Conservation (phyloP, 164 flowering plant genomes). For the Vitis labrusca region DNA sequence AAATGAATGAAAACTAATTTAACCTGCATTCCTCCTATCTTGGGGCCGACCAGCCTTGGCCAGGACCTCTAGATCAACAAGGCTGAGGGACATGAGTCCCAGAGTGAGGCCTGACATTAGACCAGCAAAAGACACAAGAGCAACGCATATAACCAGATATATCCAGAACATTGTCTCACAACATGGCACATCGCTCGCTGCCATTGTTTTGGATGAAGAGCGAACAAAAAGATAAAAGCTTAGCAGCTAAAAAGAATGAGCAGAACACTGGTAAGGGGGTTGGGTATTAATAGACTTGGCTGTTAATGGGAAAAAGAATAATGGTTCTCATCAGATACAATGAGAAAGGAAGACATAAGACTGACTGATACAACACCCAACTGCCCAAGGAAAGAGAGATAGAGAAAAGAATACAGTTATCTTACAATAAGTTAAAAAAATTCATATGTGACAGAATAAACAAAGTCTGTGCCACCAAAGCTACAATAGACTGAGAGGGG, state of each 20-base stretch:
- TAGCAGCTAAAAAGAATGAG: neutral
- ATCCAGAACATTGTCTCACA: slow-evolving; percentile 29
- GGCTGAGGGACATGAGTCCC: slow-evolving; percentile 39
- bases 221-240: too few relatives aligned
- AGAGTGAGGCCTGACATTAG: slow-evolving; percentile 41
- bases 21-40: slow-evolving; percentile 30
- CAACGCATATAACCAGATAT: slow-evolving; percentile 8
- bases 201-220: slow-evolving; percentile 10
- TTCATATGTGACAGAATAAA: too few relatives aligned
- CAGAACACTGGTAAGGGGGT: neutral
- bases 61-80: slow-evolving; percentile 39
- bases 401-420: too few relatives aligned
- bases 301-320: too few relatives aligned
- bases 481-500: too few relatives aligned
- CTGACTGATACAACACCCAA: too few relatives aligned
- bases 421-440: too few relatives aligned
- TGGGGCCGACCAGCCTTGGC: slow-evolving; percentile 28
- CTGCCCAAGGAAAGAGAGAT: too few relatives aligned
- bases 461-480: too few relatives aligned
- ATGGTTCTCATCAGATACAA: too few relatives aligned
- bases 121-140: slow-evolving; percentile 27
- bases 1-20: neutral
- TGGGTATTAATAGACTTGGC: too few relatives aligned
- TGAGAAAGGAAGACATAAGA: too few relatives aligned
- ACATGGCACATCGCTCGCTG: slow-evolving; percentile 28